These are phyloP conservation scores for Solanum commersonii DNA, from an alignment of 257 asterid species.

Conservation along the genomic window DNA sequence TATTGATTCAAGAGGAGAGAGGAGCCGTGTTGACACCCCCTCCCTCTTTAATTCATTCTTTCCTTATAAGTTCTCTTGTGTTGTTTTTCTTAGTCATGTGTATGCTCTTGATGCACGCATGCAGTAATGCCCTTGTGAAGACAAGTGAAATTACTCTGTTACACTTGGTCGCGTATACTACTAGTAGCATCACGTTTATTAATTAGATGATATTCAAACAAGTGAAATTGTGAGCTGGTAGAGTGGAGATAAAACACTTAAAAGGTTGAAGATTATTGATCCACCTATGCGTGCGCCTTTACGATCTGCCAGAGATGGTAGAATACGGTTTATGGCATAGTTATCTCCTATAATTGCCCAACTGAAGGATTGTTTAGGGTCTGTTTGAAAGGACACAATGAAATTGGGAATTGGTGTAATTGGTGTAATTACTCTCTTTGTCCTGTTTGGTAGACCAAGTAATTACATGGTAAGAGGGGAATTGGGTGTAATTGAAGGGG, in stretches of 20 bases:
- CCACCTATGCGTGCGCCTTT: not conserved
- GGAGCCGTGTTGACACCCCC: not conserved
- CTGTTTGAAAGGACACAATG: too few relatives aligned
- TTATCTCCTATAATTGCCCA: not conserved
- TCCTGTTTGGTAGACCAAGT: too few relatives aligned
- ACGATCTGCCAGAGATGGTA: not conserved
- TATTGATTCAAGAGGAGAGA: not conserved
- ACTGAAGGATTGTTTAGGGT: not conserved
- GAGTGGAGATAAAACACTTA: too few relatives aligned
- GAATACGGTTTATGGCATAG: not conserved
- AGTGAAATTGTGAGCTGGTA: not conserved
- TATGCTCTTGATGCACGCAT: not conserved
- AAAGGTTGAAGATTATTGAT: not conserved
- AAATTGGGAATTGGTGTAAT: too few relatives aligned
- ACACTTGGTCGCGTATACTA: not conserved
- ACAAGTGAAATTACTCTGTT: not conserved
- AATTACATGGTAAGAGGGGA: too few relatives aligned
- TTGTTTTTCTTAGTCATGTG: not conserved
- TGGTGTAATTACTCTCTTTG: too few relatives aligned
- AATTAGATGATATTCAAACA: not conserved
- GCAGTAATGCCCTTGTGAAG: not conserved
- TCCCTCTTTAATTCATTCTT: not conserved
- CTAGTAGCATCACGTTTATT: not conserved
- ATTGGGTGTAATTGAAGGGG: too few relatives aligned
- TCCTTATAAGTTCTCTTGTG: not conserved